phyloP scores from a whole-genome alignment of 1,139 yeast species.

The Blastobotrys buckinghamii region DNA sequence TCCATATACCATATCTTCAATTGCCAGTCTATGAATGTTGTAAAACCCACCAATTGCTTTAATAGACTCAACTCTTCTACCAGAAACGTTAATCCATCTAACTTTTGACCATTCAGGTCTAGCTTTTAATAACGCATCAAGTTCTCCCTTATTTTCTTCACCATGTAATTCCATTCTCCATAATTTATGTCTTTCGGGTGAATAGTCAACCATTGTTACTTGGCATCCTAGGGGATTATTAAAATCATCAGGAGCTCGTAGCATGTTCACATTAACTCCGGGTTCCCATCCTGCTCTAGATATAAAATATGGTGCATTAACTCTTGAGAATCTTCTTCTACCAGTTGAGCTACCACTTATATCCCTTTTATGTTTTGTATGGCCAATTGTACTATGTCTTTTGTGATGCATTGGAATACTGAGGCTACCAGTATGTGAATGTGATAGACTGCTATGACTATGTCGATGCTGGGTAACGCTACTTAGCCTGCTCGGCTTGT shows the following conservation, averaged over 20 bases:
- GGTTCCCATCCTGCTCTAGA: slow-evolving; percentile 47
- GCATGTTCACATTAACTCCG: slow-evolving; percentile 46
- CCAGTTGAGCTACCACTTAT: not conserved
- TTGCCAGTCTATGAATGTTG: slow-evolving; percentile 43
- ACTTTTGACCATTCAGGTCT: slow-evolving; percentile 46
- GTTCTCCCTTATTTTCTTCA: slow-evolving; percentile 12
- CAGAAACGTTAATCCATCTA: slow-evolving; percentile 51
- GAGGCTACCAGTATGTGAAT: too few species aligned
- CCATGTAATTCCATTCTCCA: slow-evolving; percentile 31
- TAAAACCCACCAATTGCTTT: slow-evolving; percentile 38
- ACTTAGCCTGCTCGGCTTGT: too few species aligned
- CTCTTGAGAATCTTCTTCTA: not conserved
- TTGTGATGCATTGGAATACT: too few species aligned
- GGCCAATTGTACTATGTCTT: too few species aligned
- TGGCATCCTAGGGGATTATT: slow-evolving; percentile 41
- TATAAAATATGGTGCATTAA: not conserved
- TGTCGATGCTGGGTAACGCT: too few species aligned
- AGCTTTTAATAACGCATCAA: slow-evolving; percentile 20
- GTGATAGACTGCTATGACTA: too few species aligned
- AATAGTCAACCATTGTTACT: slow-evolving; percentile 45
- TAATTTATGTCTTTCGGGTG: slow-evolving; percentile 37
- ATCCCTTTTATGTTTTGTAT: not conserved
- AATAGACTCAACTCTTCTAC: slow-evolving; percentile 51
- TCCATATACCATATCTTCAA: slow-evolving; percentile 54
- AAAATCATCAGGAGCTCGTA: not conserved